Evolutionary conservation across 148 eudicot genomes (phyloP), one percentile per base, ranked within the genome.

Genomic region (Selenicereus undatus): DNA sequence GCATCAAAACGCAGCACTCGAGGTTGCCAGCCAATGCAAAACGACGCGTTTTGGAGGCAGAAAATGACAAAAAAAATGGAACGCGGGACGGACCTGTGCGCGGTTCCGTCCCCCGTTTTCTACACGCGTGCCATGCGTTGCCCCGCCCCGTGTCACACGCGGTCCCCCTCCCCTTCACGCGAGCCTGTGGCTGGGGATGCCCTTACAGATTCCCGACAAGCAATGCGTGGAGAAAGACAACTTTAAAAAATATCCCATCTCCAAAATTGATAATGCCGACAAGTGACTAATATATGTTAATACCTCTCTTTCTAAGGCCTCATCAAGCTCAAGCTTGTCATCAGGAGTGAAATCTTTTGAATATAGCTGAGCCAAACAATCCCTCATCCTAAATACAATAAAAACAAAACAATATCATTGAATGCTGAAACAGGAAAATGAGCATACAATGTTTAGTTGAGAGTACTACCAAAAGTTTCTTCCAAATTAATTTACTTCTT

Each of bases 271-370:
- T 52, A 26, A 71, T 32, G 42, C 27, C 0, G 51, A 16, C 10
- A 73, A 64, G 36, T 7, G 26, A 42, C 27, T 70, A 50, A 0
- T 50, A 56, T 5, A 21, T 71, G 75, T 62, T 17, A 78, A 78
- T 83, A 95, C 99, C 91, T 95, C 99, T 87, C 99, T 90, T 77
- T 95, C 98, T 79, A 95, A 80, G 80, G 99, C 98, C 85, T 93
- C 99, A 75, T 95, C 99, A 80, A 95, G 93, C 89, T 95, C 99
- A 71, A 91, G 97, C 79, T 95, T 95, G 80, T 95, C 98, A 86
- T 93, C 97, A 76, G 98, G 97, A 71, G 97, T 92, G 69, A 93
- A 93, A 82, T 93, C 99, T 84, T 93, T 92, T 43, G 93, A 91
- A 89, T 95, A 91, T 35, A 93, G 81, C 80, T 95, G 99, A 22